These are phyloP conservation scores for Protomyces macrosporus DNA, from an alignment of 1,139 yeast species.

Conservation along the genomic window DNA sequence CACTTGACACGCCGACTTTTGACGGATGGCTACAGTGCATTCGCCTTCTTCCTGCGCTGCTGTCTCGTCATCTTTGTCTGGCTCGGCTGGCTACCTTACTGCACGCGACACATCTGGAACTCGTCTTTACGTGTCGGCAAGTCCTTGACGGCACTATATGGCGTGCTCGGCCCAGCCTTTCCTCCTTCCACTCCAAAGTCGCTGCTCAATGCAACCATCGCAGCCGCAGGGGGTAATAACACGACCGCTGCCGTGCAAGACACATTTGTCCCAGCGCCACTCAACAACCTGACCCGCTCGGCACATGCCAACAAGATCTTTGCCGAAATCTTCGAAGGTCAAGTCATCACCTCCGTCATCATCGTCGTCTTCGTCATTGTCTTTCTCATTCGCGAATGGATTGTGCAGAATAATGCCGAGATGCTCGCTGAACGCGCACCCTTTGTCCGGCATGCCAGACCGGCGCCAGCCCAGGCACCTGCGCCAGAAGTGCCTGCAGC, in stretches of 20 bases:
- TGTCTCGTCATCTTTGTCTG: constrained; percentile 15
- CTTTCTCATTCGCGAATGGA: constrained; percentile 41
- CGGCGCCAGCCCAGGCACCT: no score
- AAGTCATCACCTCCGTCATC: constrained; percentile 35
- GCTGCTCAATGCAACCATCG: neutral
- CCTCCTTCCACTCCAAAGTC: constrained; percentile 2
- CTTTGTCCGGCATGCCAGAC: no score
- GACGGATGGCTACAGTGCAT: neutral
- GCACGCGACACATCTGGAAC: constrained; percentile 24
- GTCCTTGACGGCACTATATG: neutral
- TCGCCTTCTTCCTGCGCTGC: constrained; percentile 4
- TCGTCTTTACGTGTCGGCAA: constrained; percentile 6
- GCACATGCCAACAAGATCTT: constrained; percentile 24
- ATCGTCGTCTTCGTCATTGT: constrained; percentile 36
- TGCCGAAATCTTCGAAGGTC: constrained; percentile 38
- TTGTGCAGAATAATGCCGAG: constrained; percentile 33
- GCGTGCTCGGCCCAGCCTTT: neutral
- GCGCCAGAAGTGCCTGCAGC: no score
- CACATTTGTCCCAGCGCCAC: constrained; percentile 1
- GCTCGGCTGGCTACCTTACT: constrained; percentile 25
- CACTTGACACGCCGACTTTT: constrained; percentile 5
- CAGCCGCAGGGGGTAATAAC: neutral
- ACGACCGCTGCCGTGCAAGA: neutral
- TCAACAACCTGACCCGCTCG: constrained; percentile 7
- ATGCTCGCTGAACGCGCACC: constrained; percentile 19